These are phyloP conservation scores for Litsea cubeba DNA, from an alignment of 164 flowering plant species.

Conservation along the genomic window DNA sequence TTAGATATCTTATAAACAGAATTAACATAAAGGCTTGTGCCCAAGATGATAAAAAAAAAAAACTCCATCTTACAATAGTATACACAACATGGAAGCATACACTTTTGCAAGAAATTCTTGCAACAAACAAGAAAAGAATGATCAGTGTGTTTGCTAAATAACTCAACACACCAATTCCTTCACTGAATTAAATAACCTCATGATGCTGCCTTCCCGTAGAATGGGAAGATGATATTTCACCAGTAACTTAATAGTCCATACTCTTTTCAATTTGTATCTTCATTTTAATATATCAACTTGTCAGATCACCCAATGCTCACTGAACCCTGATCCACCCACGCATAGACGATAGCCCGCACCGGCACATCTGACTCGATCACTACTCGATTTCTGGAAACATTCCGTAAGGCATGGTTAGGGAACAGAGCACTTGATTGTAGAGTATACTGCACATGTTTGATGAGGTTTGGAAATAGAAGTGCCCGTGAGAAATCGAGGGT, in stretches of 20 bases:
- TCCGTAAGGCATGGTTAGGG: constrained; percentile 59
- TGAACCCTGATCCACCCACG: constrained; percentile 56
- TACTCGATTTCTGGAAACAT: constrained; percentile 49
- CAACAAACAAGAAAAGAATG: background rate
- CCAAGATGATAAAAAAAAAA: background rate
- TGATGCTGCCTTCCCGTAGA: background rate
- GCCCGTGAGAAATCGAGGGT: constrained; percentile 14
- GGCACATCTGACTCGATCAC: constrained; percentile 50
- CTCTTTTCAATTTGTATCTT: background rate
- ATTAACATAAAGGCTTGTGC: background rate
- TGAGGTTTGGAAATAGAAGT: constrained; percentile 12
- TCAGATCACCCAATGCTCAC: constrained; percentile 7
- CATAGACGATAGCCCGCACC: constrained; percentile 49
- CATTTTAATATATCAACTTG: background rate
- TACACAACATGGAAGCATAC: background rate
- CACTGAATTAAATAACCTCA: background rate
- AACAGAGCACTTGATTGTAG: constrained; percentile 18
- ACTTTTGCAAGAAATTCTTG: too few relatives aligned
- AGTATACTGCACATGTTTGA: constrained; percentile 15
- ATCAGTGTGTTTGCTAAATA: background rate
- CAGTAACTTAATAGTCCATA: background rate
- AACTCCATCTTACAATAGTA: too few relatives aligned
- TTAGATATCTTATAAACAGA: too few relatives aligned
- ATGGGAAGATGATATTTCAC: background rate
- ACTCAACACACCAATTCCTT: background rate